phyloP scores from a whole-genome alignment of 148 eudicot genomes.

The Rhododendron mucronatum region DNA sequence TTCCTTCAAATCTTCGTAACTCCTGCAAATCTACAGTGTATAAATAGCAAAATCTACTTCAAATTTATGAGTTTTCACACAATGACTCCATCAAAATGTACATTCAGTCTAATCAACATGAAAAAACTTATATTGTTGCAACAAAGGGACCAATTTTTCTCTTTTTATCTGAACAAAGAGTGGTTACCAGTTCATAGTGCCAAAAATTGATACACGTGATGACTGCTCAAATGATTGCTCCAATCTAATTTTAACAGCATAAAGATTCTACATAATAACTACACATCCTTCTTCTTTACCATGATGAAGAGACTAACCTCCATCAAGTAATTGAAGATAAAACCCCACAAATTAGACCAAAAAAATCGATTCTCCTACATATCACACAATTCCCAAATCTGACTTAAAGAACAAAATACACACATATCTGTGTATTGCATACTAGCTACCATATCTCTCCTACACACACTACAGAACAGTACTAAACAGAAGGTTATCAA shows the following conservation, averaged over 20 bases:
- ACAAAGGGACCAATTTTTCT: neutral
- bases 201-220: neutral
- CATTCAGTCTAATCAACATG: neutral
- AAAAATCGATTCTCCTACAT: neutral
- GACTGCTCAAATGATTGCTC: neutral
- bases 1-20: too few species aligned
- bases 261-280: neutral
- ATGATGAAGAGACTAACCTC: neutral
- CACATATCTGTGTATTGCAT: neutral
- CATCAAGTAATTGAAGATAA: neutral
- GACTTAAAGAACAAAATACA: neutral
- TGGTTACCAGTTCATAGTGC: neutral
- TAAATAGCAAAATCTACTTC: too few species aligned
- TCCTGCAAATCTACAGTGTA: too few species aligned
- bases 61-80: neutral
- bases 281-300: neutral
- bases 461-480: neutral
- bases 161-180: neutral
- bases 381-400: neutral
- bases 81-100: neutral
- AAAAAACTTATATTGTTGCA: neutral
- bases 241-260: neutral
- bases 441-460: neutral
- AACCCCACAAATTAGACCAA: neutral
- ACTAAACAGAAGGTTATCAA: too few species aligned